Evolutionary conservation across 2,329 filamentous ascomycete genomes (phyloP), one percentile per base, ranked within the genome.

Genomic region (Zymoseptoria ardabiliae): DNA sequence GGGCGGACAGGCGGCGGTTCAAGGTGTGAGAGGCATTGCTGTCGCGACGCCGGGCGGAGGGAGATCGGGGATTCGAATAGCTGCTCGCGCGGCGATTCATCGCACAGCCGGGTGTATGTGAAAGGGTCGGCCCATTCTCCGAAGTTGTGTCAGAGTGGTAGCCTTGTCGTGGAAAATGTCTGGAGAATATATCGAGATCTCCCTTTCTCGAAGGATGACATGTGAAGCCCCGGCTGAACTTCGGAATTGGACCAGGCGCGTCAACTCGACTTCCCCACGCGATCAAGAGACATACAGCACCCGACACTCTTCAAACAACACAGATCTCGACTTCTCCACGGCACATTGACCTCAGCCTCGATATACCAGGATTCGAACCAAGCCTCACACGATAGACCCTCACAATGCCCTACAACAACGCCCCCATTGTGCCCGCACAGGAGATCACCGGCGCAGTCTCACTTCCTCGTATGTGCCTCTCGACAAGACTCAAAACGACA

Each of bases 351-450:
- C 23, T 25, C 23, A 22, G 21, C 7, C n/a, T 50, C 41, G 20
- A 22, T 4, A 13, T 23, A 8, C 1, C 23, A 4, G 8, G 5
- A 6, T 6, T 7, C 4, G 1, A 4, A 7, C 23, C 23, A 25
- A 25, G 3, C 23, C 23, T n/a, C n/a, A n/a, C n/a, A n/a, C n/a
- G n/a, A 28, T 28, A 30, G 35, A 41, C 11, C 22, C 4, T 10
- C 69, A 72, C 57, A 7, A 97, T 97, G 92, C 89, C 92, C 23
- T 92, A 94, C 79, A 96, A 96, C 76, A 93, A 90, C 66, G 86
- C 86, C 3, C 87, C 90, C 19, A 94, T 94, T 58, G 84, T 88
- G 65, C 89, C 89, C 48, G 80, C 88, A 13, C 87, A 90, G 72
- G 91, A 96, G 75, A 84, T 90, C 52, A 95, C 89, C 2, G 93